Conservation (phyloP, 2,329 filamentous ascomycete genomes). For the Thermoascus crustaceus region DNA sequence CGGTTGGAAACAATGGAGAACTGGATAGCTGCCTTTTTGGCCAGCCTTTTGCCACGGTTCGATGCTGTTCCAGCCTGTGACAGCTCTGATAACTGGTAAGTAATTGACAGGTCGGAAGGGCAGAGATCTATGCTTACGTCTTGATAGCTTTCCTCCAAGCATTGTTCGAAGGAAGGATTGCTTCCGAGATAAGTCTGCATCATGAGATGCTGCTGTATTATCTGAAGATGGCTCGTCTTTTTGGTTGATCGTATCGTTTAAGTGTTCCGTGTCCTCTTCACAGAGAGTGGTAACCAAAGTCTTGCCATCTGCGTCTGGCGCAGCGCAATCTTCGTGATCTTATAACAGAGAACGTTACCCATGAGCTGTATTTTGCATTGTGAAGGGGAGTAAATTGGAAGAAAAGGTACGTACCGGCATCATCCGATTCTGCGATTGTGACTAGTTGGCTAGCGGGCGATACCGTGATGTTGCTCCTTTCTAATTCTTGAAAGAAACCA, state of each 20-base stretch:
- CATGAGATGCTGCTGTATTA: conserved; percentile 4
- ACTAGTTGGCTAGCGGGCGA: conserved; percentile 7
- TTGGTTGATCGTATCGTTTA: conserved; percentile 6
- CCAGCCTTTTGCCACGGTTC: conserved; percentile 17
- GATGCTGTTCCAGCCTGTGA: conserved; percentile 17
- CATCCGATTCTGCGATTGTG: conserved; percentile 5
- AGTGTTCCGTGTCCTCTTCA: conserved; percentile 13
- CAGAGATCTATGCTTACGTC: conserved; percentile 11
- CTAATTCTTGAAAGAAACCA: conserved; percentile 15
- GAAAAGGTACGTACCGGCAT: conserved; percentile 8
- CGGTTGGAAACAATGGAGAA: conserved; percentile 21
- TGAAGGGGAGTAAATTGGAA: not conserved
- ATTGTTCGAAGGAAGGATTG: conserved; percentile 18
- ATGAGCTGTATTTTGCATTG: conserved; percentile 7
- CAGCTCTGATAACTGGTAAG: conserved; percentile 12
- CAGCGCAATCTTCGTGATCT: not conserved
- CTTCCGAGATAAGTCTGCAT: too few relatives aligned
- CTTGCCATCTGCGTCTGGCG: conserved; percentile 8
- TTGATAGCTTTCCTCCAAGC: conserved; percentile 18
- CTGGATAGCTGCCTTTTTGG: conserved; percentile 20
- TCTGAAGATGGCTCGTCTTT: conserved; percentile 9
- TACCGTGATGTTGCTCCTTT: conserved; percentile 1
- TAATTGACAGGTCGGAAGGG: not conserved
- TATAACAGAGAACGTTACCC: not conserved
- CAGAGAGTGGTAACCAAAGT: conserved; percentile 10